Conservation (phyloP, 192 early-diverging fungal species). For the Coemansia sp. region DNA sequence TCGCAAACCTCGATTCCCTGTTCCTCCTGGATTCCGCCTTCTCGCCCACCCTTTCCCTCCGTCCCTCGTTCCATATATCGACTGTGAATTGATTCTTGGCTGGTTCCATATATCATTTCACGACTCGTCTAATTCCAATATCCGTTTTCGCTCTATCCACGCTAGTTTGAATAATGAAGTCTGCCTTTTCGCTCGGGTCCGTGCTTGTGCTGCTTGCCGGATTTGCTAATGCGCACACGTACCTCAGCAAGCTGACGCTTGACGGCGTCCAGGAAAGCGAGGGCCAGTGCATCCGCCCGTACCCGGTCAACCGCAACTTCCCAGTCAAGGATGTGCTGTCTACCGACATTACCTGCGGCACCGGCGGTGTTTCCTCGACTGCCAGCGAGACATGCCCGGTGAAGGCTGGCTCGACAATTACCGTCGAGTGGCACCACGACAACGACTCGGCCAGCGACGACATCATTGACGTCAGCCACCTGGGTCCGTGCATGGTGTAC, state of each 20-base stretch:
- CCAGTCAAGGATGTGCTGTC: slow-evolving; percentile 22
- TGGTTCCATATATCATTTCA: slow-evolving; percentile 15
- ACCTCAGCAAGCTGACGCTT: slow-evolving; percentile 22
- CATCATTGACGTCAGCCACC: slow-evolving; percentile 16
- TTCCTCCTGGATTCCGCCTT: not conserved
- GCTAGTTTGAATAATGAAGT: slow-evolving; percentile 6
- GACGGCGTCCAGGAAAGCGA: slow-evolving; percentile 11
- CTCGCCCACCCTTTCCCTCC: slow-evolving; percentile 1
- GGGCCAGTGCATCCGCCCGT: slow-evolving; percentile 34
- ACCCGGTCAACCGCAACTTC: slow-evolving; percentile 20
- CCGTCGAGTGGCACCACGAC: slow-evolving; percentile 35
- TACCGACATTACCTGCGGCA: slow-evolving; percentile 15
- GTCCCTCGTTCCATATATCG: not conserved
- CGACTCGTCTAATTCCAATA: not conserved
- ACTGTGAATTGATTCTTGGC: slow-evolving; percentile 14
- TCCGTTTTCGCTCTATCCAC: not conserved
- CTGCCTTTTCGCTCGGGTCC: not conserved
- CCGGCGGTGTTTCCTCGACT: slow-evolving; percentile 10
- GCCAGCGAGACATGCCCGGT: slow-evolving; percentile 21
- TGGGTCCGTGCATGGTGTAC: slow-evolving; percentile 30
- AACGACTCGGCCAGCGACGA: slow-evolving; percentile 20
- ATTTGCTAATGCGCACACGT: slow-evolving; percentile 29
- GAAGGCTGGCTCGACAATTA: slow-evolving; percentile 20
- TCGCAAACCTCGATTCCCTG: slow-evolving; percentile 3
- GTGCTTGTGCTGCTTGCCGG: slow-evolving; percentile 10